Evolutionary conservation across 2,329 filamentous ascomycete genomes (phyloP), one percentile per base, ranked within the genome.

Genomic region (Alternaria ethzedia): DNA sequence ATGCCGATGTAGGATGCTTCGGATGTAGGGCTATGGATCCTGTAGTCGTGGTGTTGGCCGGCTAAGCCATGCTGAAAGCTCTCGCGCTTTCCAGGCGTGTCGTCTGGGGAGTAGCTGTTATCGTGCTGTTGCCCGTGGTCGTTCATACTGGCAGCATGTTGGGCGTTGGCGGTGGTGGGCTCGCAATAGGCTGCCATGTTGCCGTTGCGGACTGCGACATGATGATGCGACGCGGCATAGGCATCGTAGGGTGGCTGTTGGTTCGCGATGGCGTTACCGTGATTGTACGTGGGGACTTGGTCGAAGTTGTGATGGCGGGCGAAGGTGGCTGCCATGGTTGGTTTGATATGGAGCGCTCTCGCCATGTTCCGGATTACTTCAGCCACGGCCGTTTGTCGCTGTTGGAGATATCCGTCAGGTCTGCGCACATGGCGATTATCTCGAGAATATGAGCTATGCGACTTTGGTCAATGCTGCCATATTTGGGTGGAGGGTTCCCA

Each of bases 181-280:
- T 64, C 64, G 49, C 49, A 36, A 36, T 69, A 73, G 64, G 28
- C 45, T 26, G 73, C 52, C 43, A 69, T 54, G 54, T 61, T 56
- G 50, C 66, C 63, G 41, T 55, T 57, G 41, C 54, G 52, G 60
- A 61, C 51, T 36, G 68, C 66, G 54, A 59, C 69, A 68, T 74
- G 66, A 32, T 70, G 63, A 26, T 67, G 58, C n/a, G 69, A 54
- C 9, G 70, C 30, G 9, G 70, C 50, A 54, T 72, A 74, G 32
- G 57, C 25, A 30, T 66, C 61, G 49, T 72, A 75, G 4, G 64
- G 17, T 17, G 67, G 55, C 23, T 49, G 61, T 20, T 67, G 54
- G 41, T 60, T 52, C 10, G 57, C 32, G 30, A 69, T 61, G 32
- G 65, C 57, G 32, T 54, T 44, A 46, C 45, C 25, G 51, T 62